Evolutionary conservation across 768 basidiomycete species (phyloP).

Genomic region (Saitozyma sp.): DNA sequence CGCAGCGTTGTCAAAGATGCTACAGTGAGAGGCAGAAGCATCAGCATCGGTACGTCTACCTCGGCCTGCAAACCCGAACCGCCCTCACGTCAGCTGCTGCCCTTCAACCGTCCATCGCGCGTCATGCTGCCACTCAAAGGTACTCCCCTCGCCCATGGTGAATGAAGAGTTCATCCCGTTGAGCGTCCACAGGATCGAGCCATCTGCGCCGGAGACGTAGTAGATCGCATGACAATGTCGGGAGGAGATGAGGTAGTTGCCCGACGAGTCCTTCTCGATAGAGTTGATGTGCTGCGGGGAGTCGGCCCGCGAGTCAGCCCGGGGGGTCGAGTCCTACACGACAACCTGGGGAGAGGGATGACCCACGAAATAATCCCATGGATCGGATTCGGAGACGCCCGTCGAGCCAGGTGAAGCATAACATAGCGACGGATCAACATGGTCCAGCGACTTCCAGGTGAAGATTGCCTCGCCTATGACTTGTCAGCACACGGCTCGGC

Average conservation of each 20-base stretch:
- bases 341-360: not conserved
- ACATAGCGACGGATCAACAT: conserved; percentile 24
- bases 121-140: conserved; percentile 29
- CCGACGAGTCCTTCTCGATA: conserved; percentile 30
- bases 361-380: conserved; percentile 30
- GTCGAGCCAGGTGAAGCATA: conserved; percentile 30
- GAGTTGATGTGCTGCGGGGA: conserved; percentile 40
- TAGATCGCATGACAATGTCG: conserved; percentile 43
- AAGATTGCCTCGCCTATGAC: conserved; percentile 21
- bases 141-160: conserved; percentile 25
- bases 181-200: conserved; percentile 36
- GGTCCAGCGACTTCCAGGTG: conserved; percentile 38
- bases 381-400: conserved; percentile 11
- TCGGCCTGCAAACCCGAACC: not conserved
- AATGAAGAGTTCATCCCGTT: conserved; percentile 36
- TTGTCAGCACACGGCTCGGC: too few species aligned
- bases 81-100: conserved; percentile 17
- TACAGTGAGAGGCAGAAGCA: conserved; percentile 10
- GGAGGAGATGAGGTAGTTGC: conserved; percentile 42
- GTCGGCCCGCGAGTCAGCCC: not conserved
- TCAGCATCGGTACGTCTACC: not conserved
- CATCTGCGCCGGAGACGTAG: conserved; percentile 24
- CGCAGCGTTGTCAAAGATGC: conserved; percentile 36
- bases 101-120: conserved; percentile 27
- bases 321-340: not conserved